Conservation (phyloP, 1,284 basidiomycete genomes). For the Ustilago bromivora region DNA sequence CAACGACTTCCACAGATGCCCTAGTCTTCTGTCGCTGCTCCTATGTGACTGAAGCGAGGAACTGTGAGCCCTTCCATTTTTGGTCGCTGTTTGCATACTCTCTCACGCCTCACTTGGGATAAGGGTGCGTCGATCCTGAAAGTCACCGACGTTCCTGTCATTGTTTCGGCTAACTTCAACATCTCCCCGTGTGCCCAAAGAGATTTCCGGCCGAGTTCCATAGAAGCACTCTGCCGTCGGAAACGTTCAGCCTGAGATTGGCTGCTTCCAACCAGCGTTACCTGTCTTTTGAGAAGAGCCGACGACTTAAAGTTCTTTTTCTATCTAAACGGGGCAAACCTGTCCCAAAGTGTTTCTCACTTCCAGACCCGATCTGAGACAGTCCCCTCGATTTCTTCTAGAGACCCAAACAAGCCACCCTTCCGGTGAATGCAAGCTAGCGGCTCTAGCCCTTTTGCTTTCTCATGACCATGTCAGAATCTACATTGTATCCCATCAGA, state of each 20-base stretch:
- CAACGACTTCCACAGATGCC: not conserved
- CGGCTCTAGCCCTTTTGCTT: not conserved
- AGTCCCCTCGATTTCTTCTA: constrained; percentile 15
- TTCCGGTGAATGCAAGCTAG: not conserved
- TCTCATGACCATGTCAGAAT: not conserved
- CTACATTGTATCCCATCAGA: too few relatives aligned
- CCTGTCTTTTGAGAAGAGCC: too few relatives aligned
- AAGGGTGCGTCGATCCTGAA: constrained; percentile 1
- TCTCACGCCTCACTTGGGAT: constrained; percentile 3
- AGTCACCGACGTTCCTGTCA: constrained; percentile 20
- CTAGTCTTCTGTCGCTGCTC: not conserved
- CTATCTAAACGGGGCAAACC: not conserved
- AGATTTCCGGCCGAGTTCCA: constrained; percentile 1
- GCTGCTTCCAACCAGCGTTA: not conserved
- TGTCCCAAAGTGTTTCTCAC: not conserved
- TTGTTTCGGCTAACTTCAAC: constrained; percentile 23
- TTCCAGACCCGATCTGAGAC: constrained; percentile 10
- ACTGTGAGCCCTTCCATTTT: constrained; percentile 1
- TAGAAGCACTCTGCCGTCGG: constrained; percentile 2
- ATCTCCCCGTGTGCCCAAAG: not conserved
- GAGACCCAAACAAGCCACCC: constrained; percentile 6
- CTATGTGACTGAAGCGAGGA: not conserved
- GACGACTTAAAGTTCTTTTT: not conserved
- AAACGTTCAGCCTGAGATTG: not conserved
- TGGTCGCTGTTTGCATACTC: not conserved